These are phyloP conservation scores for Gossypium arboreum DNA, from an alignment of 345 rosid genomes.

Conservation along the genomic window DNA sequence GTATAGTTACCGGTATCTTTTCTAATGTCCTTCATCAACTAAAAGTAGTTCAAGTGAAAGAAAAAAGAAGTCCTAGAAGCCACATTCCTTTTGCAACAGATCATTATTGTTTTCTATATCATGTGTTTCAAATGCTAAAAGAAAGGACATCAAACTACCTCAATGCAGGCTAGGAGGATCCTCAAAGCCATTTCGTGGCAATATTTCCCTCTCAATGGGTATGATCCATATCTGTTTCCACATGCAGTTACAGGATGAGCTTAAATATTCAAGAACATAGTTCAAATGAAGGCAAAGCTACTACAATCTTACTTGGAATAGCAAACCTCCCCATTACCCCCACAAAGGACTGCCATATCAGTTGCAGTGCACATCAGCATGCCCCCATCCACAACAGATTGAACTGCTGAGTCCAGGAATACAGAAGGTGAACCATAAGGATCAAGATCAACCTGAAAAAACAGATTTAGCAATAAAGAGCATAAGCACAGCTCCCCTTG, in stretches of 20 bases:
- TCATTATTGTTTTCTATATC: background rate
- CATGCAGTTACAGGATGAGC: slow-evolving; percentile 22
- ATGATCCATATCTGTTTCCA: slow-evolving; percentile 76
- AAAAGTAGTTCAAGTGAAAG: background rate
- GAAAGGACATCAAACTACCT: slow-evolving; percentile 43
- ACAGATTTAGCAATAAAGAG: slow-evolving; percentile 11
- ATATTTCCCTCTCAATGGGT: slow-evolving; percentile 92
- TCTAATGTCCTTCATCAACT: background rate
- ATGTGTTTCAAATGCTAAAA: background rate
- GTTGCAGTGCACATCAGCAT: slow-evolving; percentile 98
- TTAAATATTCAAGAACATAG: slow-evolving; percentile 11
- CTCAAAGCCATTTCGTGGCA: slow-evolving; percentile 99
- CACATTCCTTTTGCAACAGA: background rate
- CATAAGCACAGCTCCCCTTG: background rate
- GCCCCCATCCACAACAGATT: slow-evolving; percentile 94
- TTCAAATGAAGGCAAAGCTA: slow-evolving; percentile 17
- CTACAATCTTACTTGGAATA: slow-evolving; percentile 85
- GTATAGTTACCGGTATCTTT: background rate
- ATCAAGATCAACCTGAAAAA: slow-evolving; percentile 94
- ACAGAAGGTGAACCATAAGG: slow-evolving; percentile 97
- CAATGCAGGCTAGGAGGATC: slow-evolving; percentile 91
- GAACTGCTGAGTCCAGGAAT: slow-evolving; percentile 95
- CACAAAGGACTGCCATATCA: slow-evolving; percentile 99
- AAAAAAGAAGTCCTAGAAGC: background rate
- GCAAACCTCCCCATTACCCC: slow-evolving; percentile 98